phyloP scores from a whole-genome alignment of 2,329 filamentous ascomycete species.

The Trichoderma atrobrunneum region DNA sequence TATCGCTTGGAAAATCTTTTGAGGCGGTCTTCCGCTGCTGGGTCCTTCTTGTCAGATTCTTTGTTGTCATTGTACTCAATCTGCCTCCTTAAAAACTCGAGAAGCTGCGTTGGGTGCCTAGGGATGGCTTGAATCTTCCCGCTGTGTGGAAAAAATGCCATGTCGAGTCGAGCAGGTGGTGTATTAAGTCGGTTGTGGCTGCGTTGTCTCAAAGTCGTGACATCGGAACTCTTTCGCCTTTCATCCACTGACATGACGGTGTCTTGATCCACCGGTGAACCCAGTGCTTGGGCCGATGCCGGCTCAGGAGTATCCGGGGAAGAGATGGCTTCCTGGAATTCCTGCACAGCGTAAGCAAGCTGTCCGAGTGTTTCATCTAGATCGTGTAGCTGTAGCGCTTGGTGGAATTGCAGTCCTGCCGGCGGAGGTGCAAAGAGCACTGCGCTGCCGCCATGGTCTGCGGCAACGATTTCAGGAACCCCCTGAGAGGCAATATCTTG shows the following conservation, averaged over 20 bases:
- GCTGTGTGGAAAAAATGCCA: slow-evolving; percentile 38
- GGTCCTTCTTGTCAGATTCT: background rate
- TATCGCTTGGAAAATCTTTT: slow-evolving; percentile 24
- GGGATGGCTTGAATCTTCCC: slow-evolving; percentile 26
- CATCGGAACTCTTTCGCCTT: background rate
- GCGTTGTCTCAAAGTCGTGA: background rate
- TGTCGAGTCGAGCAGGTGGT: slow-evolving; percentile 26
- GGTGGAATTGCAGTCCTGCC: background rate
- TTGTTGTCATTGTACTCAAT: slow-evolving; percentile 20
- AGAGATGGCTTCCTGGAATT: slow-evolving; percentile 13
- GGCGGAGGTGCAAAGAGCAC: slow-evolving; percentile 1
- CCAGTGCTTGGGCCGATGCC: background rate
- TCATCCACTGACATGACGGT: background rate
- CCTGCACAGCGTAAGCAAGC: slow-evolving; percentile 17
- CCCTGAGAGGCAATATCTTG: slow-evolving; percentile 5
- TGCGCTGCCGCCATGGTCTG: background rate
- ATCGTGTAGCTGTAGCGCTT: slow-evolving; percentile 15
- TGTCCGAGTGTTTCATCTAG: slow-evolving; percentile 19
- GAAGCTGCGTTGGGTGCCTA: slow-evolving; percentile 17
- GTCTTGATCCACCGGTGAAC: background rate
- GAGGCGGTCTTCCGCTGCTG: background rate
- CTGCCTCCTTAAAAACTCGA: slow-evolving; percentile 25
- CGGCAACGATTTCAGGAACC: background rate
- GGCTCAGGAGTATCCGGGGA: background rate
- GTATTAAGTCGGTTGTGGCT: background rate